Evolutionary conservation across 164 flowering plant genomes (phyloP), one percentile per base, ranked within the genome.

Genomic region (Paratinospora sagittata): DNA sequence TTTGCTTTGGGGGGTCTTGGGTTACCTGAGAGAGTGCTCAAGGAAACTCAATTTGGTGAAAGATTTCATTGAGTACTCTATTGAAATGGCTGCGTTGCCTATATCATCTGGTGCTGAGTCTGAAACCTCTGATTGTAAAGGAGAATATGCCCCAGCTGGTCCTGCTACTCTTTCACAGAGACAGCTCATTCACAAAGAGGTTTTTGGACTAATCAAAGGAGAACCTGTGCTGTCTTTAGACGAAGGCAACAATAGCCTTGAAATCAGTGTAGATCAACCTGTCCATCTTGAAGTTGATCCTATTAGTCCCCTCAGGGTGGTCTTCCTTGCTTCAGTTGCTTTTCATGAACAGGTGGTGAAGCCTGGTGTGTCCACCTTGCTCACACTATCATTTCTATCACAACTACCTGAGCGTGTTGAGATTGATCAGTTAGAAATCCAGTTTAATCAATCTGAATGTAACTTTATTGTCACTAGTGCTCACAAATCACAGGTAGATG

Each of bases 71-170:
- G 98, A 93, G 81, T 88, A 86, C 75, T 96, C 99, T 66, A 92
- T 96, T 78, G 96, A 96, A 84, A 91, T 96, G 97, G 96, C 99
- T 82, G 90, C 99, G 8, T 55, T 96, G 81, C 99, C 99, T 3
- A 80, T 87, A 63, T 72, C 82, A 70, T 81, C 84, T 76, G 78
- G 52, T 68, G 66, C 39, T 66, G 75, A 39, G 47, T 52, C 57
- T 10, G 77, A 67, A 47, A 68, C 78, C 63, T 73, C 63, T n/a
- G 66, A 78, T 65, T 55, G 34, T 16, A 84, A 81, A 76, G 73
- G 73, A 61, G 88, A 85, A 61, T 83, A 84, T 83, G 88, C 89
- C 47, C 97, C 96, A 27, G 90, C 87, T 47, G 97, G 96, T 76
- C 88, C 88, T 69, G 82, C 96, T 58, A 82, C 75, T 86, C 75